Conservation (phyloP, 768 basidiomycete species). For the Mycena leptocephala region DNA sequence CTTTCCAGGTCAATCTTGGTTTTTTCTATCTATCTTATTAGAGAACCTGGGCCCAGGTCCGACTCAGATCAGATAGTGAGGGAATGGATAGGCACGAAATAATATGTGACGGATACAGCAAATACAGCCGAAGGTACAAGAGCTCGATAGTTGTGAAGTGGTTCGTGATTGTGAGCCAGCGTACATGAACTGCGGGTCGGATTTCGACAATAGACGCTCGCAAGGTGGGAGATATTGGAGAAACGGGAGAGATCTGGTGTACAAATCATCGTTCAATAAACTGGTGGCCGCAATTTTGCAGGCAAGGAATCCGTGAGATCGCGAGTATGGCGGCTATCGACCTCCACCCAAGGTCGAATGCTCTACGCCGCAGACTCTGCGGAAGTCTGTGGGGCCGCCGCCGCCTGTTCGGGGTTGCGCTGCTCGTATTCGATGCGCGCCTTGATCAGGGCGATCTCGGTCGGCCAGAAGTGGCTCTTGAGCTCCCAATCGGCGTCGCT, state of each 20-base stretch:
- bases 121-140: constrained; percentile 27
- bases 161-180: constrained; percentile 21
- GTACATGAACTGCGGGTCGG: constrained; percentile 25
- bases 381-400: constrained; percentile 1
- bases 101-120: constrained; percentile 26
- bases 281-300: background rate
- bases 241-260: constrained; percentile 19
- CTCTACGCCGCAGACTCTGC: constrained; percentile 18
- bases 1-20: too few species aligned
- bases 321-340: constrained; percentile 17
- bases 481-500: constrained; percentile 18
- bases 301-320: constrained; percentile 18
- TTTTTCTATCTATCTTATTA: background rate
- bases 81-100: constrained; percentile 27
- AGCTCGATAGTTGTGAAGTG: constrained; percentile 21
- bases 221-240: constrained; percentile 25
- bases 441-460: constrained; percentile 18
- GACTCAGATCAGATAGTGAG: constrained; percentile 3
- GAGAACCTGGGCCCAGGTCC: constrained; percentile 1
- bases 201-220: constrained; percentile 25
- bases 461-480: constrained; percentile 20
- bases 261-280: background rate
- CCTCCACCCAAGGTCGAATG: constrained; percentile 18
- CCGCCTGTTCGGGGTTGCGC: constrained; percentile 18
- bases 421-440: constrained; percentile 19